Conservation (phyloP, 2,329 filamentous ascomycete genomes). For the Aspergillus versicolor region DNA sequence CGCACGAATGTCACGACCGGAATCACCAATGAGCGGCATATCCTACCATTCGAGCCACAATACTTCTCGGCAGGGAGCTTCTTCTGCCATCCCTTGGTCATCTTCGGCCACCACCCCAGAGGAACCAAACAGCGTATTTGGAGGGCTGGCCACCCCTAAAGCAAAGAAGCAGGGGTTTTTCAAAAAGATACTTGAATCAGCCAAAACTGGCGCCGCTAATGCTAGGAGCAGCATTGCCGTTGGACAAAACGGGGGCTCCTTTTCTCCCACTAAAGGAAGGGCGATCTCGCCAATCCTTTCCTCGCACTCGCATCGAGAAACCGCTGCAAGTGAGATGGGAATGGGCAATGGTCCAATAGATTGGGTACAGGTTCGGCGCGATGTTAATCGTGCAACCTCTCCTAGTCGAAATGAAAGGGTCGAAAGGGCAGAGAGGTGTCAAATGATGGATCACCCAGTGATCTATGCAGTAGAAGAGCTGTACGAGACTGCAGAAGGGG, state of each 20-base stretch:
- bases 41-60: conserved; percentile 89
- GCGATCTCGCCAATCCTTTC: conserved; percentile 44
- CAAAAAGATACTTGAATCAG: conserved; percentile 90
- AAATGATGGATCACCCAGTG: conserved; percentile 89
- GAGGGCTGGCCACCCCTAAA: conserved; percentile 74
- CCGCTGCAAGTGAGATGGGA: conserved; percentile 70
- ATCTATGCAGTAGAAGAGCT: conserved; percentile 88
- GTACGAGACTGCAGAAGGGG: conserved; percentile 79
- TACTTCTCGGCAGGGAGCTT: conserved; percentile 54
- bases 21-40: conserved; percentile 67
- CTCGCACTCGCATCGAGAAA: conserved; percentile 43
- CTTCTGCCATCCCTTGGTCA: conserved; percentile 65
- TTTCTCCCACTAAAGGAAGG: conserved; percentile 50
- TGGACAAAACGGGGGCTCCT: conserved; percentile 49
- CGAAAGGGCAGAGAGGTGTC: conserved; percentile 83
- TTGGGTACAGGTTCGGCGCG: conserved; percentile 96
- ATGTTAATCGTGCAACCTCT: conserved; percentile 93
- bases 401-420: conserved; percentile 82
- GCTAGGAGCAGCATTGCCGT: conserved; percentile 80
- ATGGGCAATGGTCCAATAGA: conserved; percentile 61
- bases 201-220: conserved; percentile 89
- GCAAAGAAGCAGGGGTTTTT: conserved; percentile 86
- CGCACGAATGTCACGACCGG: conserved; percentile 41
- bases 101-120: conserved; percentile 46
- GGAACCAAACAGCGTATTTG: conserved; percentile 68